A percentile compares a stretch with the other conserved stretches of the same genome.
These are phyloP conservation scores for Mikania micrantha DNA, from an alignment of 129 eudicot species.

Conservation along the genomic window DNA sequence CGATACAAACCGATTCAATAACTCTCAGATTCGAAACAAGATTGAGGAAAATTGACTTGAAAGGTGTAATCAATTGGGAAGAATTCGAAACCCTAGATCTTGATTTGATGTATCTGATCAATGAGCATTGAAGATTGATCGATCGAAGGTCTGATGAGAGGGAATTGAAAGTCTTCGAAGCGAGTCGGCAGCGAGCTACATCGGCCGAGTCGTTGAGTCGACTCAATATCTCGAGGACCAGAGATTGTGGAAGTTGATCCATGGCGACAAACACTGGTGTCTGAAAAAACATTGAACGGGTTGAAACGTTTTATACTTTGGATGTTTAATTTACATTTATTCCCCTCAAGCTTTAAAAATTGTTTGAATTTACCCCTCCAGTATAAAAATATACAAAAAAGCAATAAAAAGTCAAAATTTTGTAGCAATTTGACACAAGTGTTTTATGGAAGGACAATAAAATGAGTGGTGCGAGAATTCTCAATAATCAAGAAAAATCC, in stretches of 20 bases:
- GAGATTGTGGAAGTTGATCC: not conserved
- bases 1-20: not conserved
- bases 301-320: no score
- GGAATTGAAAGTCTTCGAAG: slow-evolving; percentile 29
- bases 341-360: no score
- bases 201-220: not conserved
- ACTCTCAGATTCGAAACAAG: not conserved
- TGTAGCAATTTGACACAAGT: no score
- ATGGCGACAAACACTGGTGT: no score
- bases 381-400: no score
- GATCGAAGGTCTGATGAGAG: slow-evolving; percentile 20
- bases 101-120: not conserved
- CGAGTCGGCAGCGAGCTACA: slow-evolving; percentile 44
- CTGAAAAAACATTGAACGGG: no score
- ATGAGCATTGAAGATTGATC: not conserved
- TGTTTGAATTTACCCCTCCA: no score
- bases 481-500: no score
- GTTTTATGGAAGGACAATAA: no score
- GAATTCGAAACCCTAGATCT: not conserved
- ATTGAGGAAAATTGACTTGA: not conserved
- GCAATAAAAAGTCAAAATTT: no score
- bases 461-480: no score
- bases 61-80: not conserved
- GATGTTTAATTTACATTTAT: no score
- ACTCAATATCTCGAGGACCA: not conserved